Conservation (phyloP, 2,329 filamentous ascomycete genomes). For the Ceratocystis colombiana region DNA sequence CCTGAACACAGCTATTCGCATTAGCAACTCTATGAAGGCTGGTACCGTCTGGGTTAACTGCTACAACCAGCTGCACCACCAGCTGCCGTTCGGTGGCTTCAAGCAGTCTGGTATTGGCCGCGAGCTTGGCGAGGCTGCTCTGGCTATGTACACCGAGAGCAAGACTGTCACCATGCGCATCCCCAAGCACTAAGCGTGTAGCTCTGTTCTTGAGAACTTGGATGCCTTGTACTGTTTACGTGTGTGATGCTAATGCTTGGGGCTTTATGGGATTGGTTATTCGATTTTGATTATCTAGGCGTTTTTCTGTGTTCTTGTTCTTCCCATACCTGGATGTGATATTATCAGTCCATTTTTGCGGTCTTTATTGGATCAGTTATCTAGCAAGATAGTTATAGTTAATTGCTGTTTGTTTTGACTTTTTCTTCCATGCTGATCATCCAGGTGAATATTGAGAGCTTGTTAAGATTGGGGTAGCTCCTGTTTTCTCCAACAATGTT, state of each 20-base stretch:
- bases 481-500: constrained; percentile 7
- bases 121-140: constrained; percentile 26
- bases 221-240: constrained; percentile 9
- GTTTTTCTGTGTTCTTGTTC: constrained; percentile 14
- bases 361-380: constrained; percentile 14
- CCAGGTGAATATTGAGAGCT: background rate
- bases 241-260: constrained; percentile 16
- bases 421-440: background rate
- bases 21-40: constrained; percentile 45
- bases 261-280: constrained; percentile 11
- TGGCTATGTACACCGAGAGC: constrained; percentile 28
- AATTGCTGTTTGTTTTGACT: background rate
- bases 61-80: constrained; percentile 33
- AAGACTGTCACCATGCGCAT: constrained; percentile 28
- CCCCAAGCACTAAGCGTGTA: constrained; percentile 3
- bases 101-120: constrained; percentile 27
- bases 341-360: background rate
- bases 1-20: constrained; percentile 38
- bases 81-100: constrained; percentile 28
- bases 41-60: constrained; percentile 52
- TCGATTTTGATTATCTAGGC: constrained; percentile 10
- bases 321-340: background rate
- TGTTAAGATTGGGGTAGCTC: background rate
- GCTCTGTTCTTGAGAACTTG: background rate
- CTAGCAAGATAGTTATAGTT: background rate